Evolutionary conservation across 2,329 filamentous ascomycete species (phyloP), one percentile per base, ranked within the genome.

Genomic region (Colletotrichum lentis): DNA sequence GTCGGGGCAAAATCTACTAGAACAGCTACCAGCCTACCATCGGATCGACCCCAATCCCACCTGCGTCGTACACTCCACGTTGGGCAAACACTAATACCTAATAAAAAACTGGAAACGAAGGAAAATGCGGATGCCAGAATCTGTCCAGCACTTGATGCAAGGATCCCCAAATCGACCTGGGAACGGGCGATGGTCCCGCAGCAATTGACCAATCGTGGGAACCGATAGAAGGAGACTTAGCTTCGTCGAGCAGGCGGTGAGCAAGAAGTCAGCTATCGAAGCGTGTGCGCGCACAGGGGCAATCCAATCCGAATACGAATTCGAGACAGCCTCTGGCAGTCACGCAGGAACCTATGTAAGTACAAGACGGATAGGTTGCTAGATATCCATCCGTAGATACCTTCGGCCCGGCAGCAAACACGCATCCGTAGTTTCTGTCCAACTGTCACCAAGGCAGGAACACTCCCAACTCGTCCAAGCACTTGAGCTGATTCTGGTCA

Each of bases 251-350:
- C 58, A 56, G 50, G 58, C 63, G 63, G 59, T 66, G 63, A 49
- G 10, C 11, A 20, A 16, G 31, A 35, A 3, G 31, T 35, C 8
- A 35, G 31, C 10, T 35, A 10, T 7, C 31, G 41, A 46, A 53
- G 52, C 58, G 44, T 44, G 27, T 46, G 24, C 47, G 46, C 14
- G 47, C 37, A 58, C 43, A 44, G 35, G 47, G 57, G 27, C 43
- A 41, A 22, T 35, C 27, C 47, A 62, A 66, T 62, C 63, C 63
- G 63, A 66, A 66, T 66, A 66, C 63, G 63, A 66, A 66, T n/a
- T 56, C 58, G 50, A 62, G 56, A 54, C 41, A 31, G 39, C 39
- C 22, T 31, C 62, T 24, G 44, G 8, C 31, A 27, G 35, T 47
- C 46, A 31, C 37, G 31, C 31, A 35, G 31, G 8, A 35, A 7